phyloP scores from a whole-genome alignment of 805 yeast species.

The Yueomyces sinensis region DNA sequence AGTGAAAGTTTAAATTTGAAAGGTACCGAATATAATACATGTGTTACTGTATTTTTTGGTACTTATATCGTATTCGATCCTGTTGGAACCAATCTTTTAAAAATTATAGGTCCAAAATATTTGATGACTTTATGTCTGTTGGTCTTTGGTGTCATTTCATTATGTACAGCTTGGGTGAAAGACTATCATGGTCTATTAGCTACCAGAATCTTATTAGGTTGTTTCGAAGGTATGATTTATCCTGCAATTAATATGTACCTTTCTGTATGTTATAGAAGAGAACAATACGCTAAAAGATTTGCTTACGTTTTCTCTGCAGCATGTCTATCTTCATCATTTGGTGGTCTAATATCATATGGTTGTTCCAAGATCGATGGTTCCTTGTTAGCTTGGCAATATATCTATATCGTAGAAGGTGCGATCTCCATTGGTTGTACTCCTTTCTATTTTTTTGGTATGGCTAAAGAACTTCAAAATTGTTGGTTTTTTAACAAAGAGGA shows the following conservation, averaged over 20 bases:
- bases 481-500: slow-evolving; percentile 32
- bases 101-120: slow-evolving; percentile 26
- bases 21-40: slow-evolving; percentile 29
- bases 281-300: slow-evolving; percentile 35
- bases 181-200: slow-evolving; percentile 32
- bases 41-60: slow-evolving; percentile 33
- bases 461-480: slow-evolving; percentile 27
- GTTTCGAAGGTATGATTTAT: slow-evolving; percentile 38
- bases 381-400: slow-evolving; percentile 35
- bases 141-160: slow-evolving; percentile 28
- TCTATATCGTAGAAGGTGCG: slow-evolving; percentile 38
- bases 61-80: slow-evolving; percentile 31
- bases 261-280: slow-evolving; percentile 34
- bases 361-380: slow-evolving; percentile 29
- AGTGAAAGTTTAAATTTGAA: slow-evolving; percentile 27
- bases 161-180: slow-evolving; percentile 30
- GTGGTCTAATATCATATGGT: slow-evolving; percentile 40
- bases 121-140: slow-evolving; percentile 23
- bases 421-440: slow-evolving; percentile 29
- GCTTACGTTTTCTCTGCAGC: slow-evolving; percentile 39
- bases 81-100: slow-evolving; percentile 27
- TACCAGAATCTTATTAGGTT: slow-evolving; percentile 37
- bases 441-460: slow-evolving; percentile 25
- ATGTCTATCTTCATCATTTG: slow-evolving; percentile 41
- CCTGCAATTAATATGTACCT: slow-evolving; percentile 36